A percentile compares a stretch with the other conserved stretches of the same genome.
Evolutionary conservation across 2,329 filamentous ascomycete genomes (phyloP).

Genomic region (Anisogramma anomala): DNA sequence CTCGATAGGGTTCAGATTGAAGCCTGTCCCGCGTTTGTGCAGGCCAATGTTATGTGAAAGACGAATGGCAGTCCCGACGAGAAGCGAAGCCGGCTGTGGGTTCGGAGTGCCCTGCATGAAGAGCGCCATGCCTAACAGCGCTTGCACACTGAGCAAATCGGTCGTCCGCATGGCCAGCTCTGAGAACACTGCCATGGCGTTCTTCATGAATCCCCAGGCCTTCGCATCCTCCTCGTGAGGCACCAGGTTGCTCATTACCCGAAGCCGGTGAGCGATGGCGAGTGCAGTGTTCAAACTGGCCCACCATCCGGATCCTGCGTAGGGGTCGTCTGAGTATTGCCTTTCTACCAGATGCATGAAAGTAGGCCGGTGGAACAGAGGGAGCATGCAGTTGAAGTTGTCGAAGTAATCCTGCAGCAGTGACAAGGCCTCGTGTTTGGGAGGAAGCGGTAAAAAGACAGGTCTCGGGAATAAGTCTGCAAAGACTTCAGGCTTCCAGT

Average conservation of each 20-base stretch:
- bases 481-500: conserved; percentile 98
- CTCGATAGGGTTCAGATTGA: conserved; percentile 86
- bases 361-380: conserved; percentile 90
- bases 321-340: conserved; percentile 86
- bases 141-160: conserved; percentile 88
- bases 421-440: conserved; percentile 77
- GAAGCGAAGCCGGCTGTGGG: conserved; percentile 83
- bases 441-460: conserved; percentile 71
- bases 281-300: conserved; percentile 88
- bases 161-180: conserved; percentile 95
- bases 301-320: conserved; percentile 96
- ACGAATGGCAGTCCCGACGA: conserved; percentile 82
- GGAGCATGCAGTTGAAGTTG: conserved; percentile 99
- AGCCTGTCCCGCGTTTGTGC: conserved; percentile 84
- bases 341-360: conserved; percentile 96
- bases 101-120: conserved; percentile 96
- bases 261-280: conserved; percentile 83
- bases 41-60: conserved; percentile 89
- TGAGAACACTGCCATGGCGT: conserved; percentile 84
- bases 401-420: conserved; percentile 90
- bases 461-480: conserved; percentile 79
- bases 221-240: conserved; percentile 86
- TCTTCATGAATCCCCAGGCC: conserved; percentile 93
- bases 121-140: conserved; percentile 80
- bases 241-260: conserved; percentile 90